These are phyloP conservation scores for Cenchrus purpureus DNA, from an alignment of 176 grass and related monocot genomes.

Conservation along the genomic window DNA sequence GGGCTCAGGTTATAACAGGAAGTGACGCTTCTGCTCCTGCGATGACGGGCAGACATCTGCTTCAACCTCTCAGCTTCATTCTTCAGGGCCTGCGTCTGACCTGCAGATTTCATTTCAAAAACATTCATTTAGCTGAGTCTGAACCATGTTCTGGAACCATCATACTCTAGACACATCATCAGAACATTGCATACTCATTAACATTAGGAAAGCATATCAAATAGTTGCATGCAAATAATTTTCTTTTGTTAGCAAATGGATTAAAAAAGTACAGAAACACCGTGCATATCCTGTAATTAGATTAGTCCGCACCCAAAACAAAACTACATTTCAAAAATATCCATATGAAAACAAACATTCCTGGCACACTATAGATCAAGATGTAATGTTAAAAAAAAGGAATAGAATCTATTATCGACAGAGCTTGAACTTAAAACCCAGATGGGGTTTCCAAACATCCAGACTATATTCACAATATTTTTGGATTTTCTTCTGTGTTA, in stretches of 20 bases:
- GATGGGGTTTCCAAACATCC: background rate
- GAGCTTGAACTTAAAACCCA: background rate
- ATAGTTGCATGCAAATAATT: background rate
- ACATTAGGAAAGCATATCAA: background rate
- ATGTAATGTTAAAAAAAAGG: background rate
- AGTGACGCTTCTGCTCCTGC: conserved; percentile 77
- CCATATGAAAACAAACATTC: conserved; percentile 7
- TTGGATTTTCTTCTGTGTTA: background rate
- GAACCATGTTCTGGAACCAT: background rate
- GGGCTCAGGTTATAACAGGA: conserved; percentile 53
- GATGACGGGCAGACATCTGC: conserved; percentile 62
- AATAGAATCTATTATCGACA: background rate
- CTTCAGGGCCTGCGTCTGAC: conserved; percentile 71
- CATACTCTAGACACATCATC: background rate
- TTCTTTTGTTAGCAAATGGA: background rate
- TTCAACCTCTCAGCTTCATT: conserved; percentile 87
- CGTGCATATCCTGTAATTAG: background rate
- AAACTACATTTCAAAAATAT: background rate
- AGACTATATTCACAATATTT: background rate
- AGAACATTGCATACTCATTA: background rate
- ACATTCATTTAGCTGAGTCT: background rate
- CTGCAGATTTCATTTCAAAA: conserved; percentile 49
- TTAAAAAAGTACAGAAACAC: background rate
- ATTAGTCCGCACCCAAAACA: background rate
- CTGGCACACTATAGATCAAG: background rate